Evolutionary conservation across 2,329 filamentous ascomycete genomes (phyloP).

Genomic region (Parasarocladium wereldwijsianum): DNA sequence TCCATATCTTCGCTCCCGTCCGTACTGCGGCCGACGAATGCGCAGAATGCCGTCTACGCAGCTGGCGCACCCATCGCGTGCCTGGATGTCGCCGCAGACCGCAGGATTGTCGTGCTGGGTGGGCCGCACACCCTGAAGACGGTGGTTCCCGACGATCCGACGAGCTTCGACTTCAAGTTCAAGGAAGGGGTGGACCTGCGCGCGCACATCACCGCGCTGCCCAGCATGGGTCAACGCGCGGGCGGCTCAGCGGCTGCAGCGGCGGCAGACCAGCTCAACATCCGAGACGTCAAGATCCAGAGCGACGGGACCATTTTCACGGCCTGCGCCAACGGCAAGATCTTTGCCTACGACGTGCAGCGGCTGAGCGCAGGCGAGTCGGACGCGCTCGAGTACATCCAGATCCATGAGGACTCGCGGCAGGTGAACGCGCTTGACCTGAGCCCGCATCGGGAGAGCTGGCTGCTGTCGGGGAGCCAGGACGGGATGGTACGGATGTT

Average conservation of each 20-base stretch:
- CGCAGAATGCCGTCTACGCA: slow-evolving; percentile 39
- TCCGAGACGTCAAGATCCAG: slow-evolving; percentile 47
- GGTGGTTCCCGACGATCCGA: slow-evolving; percentile 34
- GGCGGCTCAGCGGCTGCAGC: slow-evolving; percentile 23
- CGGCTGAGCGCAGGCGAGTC: slow-evolving; percentile 28
- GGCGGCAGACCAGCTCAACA: slow-evolving; percentile 42
- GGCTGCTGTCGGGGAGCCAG: slow-evolving; percentile 47
- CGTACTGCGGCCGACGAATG: slow-evolving; percentile 35
- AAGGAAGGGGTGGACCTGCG: slow-evolving; percentile 44
- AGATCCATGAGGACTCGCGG: slow-evolving; percentile 45
- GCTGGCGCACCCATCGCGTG: slow-evolving; percentile 39
- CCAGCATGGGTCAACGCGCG: slow-evolving; percentile 18
- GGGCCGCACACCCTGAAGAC: slow-evolving; percentile 47
- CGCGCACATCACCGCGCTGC: slow-evolving; percentile 36
- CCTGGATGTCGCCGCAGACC: slow-evolving; percentile 43
- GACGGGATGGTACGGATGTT: slow-evolving; percentile 49
- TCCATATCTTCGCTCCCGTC: slow-evolving; percentile 12
- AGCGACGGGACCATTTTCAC: slow-evolving; percentile 42
- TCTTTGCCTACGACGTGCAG: slow-evolving; percentile 47
- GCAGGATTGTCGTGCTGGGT: slow-evolving; percentile 38
- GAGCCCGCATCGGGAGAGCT: slow-evolving; percentile 42
- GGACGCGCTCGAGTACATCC: slow-evolving; percentile 37
- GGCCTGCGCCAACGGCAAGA: slow-evolving; percentile 48
- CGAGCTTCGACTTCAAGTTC: slow-evolving; percentile 24
- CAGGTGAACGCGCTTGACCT: slow-evolving; percentile 51